These are phyloP conservation scores for Starmerella stellata DNA, from an alignment of 805 yeast genomes.

Conservation along the genomic window DNA sequence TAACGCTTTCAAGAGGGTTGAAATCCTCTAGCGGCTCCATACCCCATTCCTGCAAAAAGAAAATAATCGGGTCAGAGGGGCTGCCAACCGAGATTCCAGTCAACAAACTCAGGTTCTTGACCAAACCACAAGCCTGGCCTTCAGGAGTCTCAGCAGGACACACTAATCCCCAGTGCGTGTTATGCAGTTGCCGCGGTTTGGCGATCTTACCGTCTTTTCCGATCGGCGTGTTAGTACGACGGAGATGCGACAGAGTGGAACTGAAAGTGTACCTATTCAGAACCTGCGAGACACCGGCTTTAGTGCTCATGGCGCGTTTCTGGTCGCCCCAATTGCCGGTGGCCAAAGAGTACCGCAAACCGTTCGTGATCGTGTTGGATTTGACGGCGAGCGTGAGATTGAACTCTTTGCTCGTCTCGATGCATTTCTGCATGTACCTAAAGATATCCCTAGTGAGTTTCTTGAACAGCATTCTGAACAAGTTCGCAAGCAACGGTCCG, in stretches of 20 bases:
- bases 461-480: conserved; percentile 84
- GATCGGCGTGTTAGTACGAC: conserved; percentile 97
- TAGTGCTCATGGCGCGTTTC: conserved; percentile 94
- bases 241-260: conserved; percentile 93
- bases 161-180: conserved; percentile 98
- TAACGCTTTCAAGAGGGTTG: conserved; percentile 78
- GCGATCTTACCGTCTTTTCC: conserved; percentile 99
- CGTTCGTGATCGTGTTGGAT: conserved; percentile 92
- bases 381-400: conserved; percentile 91
- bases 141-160: conserved; percentile 99
- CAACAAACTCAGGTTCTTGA: conserved; percentile 89
- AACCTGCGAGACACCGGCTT: conserved; percentile 99
- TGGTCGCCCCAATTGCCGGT: conserved; percentile 99
- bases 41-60: conserved; percentile 96
- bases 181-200: conserved; percentile 96
- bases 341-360: conserved; percentile 90
- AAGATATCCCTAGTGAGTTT: conserved; percentile 91
- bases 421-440: conserved; percentile 97
- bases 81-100: conserved; percentile 96
- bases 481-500: conserved; percentile 89
- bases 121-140: conserved; percentile 99
- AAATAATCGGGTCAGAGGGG: conserved; percentile 84
- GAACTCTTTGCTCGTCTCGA: conserved; percentile 93
- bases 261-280: conserved; percentile 94
- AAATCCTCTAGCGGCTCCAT: conserved; percentile 94